Conservation (phyloP, 139 green algal genomes). For the Chlorella sp. region DNA sequence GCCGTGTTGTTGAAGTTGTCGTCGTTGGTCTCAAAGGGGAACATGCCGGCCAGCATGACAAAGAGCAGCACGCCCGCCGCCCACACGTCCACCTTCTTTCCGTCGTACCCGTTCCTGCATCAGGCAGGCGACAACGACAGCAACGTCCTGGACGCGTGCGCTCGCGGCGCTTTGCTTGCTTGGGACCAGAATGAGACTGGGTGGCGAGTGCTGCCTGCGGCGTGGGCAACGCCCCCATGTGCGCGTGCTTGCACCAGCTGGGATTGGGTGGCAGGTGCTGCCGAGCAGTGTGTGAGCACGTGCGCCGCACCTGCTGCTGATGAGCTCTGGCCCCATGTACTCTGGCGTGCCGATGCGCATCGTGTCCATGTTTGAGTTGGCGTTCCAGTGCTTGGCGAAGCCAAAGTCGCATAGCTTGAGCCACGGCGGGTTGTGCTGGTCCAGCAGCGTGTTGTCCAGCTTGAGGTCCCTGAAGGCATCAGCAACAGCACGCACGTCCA, state of each 20-base stretch:
- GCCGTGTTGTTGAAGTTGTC: slow-evolving; percentile 61
- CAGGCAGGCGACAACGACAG: too few relatives aligned
- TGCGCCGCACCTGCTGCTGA: slow-evolving; percentile 15
- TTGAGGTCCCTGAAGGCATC: slow-evolving; percentile 57
- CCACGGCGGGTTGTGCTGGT: slow-evolving; percentile 41
- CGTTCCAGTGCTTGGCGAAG: slow-evolving; percentile 55
- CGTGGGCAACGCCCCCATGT: too few relatives aligned
- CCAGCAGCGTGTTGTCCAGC: slow-evolving; percentile 65
- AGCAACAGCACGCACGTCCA: too few relatives aligned
- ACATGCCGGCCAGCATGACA: slow-evolving; percentile 74
- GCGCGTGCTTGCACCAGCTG: too few relatives aligned
- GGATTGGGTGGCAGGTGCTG: too few relatives aligned
- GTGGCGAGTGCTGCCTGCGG: too few relatives aligned
- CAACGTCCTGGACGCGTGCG: too few relatives aligned
- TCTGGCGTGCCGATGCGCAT: slow-evolving; percentile 37
- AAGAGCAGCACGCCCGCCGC: slow-evolving; percentile 54
- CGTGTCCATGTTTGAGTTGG: slow-evolving; percentile 57
- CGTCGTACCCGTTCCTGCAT: slow-evolving; percentile 42
- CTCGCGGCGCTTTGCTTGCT: too few relatives aligned
- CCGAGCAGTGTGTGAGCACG: too few relatives aligned
- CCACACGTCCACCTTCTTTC: slow-evolving; percentile 53
- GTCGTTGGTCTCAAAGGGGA: slow-evolving; percentile 78
- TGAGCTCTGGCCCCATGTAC: slow-evolving; percentile 43
- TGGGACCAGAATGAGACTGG: too few relatives aligned
- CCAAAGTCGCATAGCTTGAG: slow-evolving; percentile 71